Evolutionary conservation across 2,329 filamentous ascomycete species (phyloP), one percentile per base, ranked within the genome.

Genomic region (Colletotrichum costaricense): DNA sequence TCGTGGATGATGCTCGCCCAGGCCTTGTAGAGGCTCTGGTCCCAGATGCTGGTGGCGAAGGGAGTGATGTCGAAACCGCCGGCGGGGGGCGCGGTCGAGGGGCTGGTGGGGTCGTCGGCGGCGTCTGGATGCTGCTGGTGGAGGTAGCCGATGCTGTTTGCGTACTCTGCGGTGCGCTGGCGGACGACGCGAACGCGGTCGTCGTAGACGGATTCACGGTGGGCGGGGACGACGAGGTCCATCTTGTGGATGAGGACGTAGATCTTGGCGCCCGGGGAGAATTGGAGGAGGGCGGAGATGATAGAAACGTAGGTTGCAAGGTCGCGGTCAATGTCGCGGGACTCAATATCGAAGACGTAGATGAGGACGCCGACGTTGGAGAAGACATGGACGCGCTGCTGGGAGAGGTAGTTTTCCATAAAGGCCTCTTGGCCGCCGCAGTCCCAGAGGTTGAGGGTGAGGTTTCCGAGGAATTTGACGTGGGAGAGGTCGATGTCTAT

Each of bases 211-310:
- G 91, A 87, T 80, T 95, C 92, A 74, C 95, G 93, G 77, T 93
- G 91, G 70, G 93, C 90, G 52, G 92, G 90, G 77, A 95, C 93
- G 62, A 98, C 95, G 30, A 99, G 90, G 82, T 99, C 97, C 94
- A 99, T 98, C 85, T 99, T 99, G 91, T 99, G 97, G 77, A 99
- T 94, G 57, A 99, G 91, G 74, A 97, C 94, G 85, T 98, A 99
- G 79, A 99, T 93, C 81, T 94, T 94, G 75, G 96, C 95, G 3
- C 87, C 86, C 38, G 90, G 87, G 60, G 94, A 97, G 87, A 92
- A 97, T 84, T 98, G 95, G 68, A 93, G 90, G 52, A 99, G 88
- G 0, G 97, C 97, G 63, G 93, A 91, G 77, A 98, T 94, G 81
- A 98, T 97, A 76, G 94, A 93, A 65, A 93, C 92, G 86, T 98